These are phyloP conservation scores for Metroxylon sagu DNA, from an alignment of 176 grass and related monocot species.

Conservation along the genomic window DNA sequence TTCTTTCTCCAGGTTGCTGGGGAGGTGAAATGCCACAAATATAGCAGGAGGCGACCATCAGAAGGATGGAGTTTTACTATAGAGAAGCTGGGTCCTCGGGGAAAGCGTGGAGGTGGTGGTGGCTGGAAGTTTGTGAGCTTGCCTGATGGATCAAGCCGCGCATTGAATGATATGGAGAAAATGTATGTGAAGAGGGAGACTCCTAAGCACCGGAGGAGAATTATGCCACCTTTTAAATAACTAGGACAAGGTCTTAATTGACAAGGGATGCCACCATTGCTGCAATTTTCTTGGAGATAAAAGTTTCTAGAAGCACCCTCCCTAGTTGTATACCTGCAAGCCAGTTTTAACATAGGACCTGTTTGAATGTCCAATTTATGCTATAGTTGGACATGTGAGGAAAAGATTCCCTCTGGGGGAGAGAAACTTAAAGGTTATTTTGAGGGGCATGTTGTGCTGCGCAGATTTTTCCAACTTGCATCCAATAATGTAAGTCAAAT, in stretches of 20 bases:
- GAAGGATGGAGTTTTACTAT: constrained; percentile 84
- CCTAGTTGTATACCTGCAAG: too few species aligned
- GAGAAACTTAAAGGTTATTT: too few species aligned
- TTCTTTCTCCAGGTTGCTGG: constrained; percentile 52
- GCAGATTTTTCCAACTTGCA: too few species aligned
- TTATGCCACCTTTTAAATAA: constrained; percentile 80
- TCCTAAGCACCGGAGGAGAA: constrained; percentile 66
- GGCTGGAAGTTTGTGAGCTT: constrained; percentile 88
- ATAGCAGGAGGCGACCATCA: constrained; percentile 70
- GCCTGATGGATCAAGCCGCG: constrained; percentile 70
- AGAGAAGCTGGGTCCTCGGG: constrained; percentile 65
- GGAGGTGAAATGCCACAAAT: constrained; percentile 85
- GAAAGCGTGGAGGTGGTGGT: constrained; percentile 55
- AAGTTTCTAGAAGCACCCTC: too few species aligned
- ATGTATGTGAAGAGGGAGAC: constrained; percentile 94
- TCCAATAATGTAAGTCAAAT: too few species aligned
- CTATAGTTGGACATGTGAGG: too few species aligned
- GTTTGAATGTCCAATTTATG: too few species aligned
- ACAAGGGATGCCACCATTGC: too few species aligned
- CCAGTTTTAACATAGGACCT: too few species aligned
- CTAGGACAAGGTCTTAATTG: neutral
- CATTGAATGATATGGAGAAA: constrained; percentile 76
- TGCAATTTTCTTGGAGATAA: too few species aligned
- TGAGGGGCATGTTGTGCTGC: too few species aligned
- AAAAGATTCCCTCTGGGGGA: too few species aligned